phyloP scores from a whole-genome alignment of 345 rosid species.

The Citrus glauca region DNA sequence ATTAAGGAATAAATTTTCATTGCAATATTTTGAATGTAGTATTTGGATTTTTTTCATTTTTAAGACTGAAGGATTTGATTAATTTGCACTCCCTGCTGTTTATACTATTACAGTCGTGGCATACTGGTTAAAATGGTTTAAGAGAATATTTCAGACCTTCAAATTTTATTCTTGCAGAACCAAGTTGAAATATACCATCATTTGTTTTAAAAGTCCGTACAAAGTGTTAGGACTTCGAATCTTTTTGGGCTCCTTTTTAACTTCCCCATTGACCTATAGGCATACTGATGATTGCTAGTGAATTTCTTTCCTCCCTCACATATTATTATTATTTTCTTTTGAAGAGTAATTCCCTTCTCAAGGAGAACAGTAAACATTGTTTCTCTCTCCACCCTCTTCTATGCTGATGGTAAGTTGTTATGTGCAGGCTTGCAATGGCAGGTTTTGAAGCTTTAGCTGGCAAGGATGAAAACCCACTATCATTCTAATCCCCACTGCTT shows the following conservation, averaged over 20 bases:
- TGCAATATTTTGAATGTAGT: neutral
- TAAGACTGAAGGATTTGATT: neutral
- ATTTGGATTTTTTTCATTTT: neutral
- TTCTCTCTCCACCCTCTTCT: neutral
- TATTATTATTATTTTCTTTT: neutral
- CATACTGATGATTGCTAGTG: neutral
- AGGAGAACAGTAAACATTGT: neutral
- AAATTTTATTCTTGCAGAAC: too few relatives aligned
- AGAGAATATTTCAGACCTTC: neutral
- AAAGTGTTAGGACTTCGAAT: neutral
- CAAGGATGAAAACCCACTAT: conserved; percentile 25
- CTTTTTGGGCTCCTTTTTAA: neutral
- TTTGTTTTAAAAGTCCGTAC: neutral
- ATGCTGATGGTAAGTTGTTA: conserved; percentile 12
- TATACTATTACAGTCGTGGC: neutral
- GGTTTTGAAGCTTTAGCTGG: conserved; percentile 31
- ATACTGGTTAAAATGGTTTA: neutral
- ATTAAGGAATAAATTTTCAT: neutral
- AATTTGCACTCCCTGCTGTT: neutral
- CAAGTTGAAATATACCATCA: neutral
- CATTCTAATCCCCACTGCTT: conserved; percentile 15
- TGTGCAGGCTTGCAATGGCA: conserved; percentile 43
- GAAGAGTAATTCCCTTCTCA: neutral
- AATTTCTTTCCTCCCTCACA: neutral
- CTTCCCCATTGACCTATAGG: neutral